Base-by-base conservation (phyloP, 805 yeast genomes). In the Allodekkera sacchari region DNA sequence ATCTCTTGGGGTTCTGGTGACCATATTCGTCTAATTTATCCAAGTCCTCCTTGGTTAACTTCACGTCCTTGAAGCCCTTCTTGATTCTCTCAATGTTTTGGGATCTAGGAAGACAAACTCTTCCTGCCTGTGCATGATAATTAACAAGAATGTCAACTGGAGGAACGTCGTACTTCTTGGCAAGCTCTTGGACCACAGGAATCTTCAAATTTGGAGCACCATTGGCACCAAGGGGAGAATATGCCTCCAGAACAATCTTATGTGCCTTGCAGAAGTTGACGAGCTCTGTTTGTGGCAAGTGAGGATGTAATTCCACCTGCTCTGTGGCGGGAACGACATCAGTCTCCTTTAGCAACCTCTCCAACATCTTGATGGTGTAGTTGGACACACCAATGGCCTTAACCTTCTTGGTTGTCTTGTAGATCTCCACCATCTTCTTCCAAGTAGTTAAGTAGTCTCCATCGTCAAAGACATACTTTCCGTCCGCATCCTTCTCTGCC, bases 371-470 rank as follows among this genome's bases (percentile, higher is more conserved):
- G 23, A 55, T 49, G 5, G 65, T 55, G 46, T 59, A 74, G 50
- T 76, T 76, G 8, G 77, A 72, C 7, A 75, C 77, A 32, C 82
- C 83, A 35, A 75, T 62, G 18, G 75, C 66, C 42, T 55, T 69
- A 7, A 64, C 62, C 31, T 62, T 61, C 57, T 61, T 60, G 6
- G 71, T 64, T 8, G 64, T 66, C 30, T 55, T 65, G 55, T 74
- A 88, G 26, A 81, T 79, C 48, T 83, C 87, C 33, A 83, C 82
- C 33, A 81, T 58, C 42, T 78, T 77, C 47, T 77, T 75, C 39
- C 69, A 71, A 12, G 89, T 88, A 25, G 75, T 73, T n/a, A 89
- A 53, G 33, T 43, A 94, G 49, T 87, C 94, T 15, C 83, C 96
- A 35, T 77, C 82, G 58, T 84, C 92, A 37, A 71, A 72, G 41